These are phyloP conservation scores for Aspergillus sparsus DNA, from an alignment of 495 filamentous ascomycete genomes.

Conservation along the genomic window DNA sequence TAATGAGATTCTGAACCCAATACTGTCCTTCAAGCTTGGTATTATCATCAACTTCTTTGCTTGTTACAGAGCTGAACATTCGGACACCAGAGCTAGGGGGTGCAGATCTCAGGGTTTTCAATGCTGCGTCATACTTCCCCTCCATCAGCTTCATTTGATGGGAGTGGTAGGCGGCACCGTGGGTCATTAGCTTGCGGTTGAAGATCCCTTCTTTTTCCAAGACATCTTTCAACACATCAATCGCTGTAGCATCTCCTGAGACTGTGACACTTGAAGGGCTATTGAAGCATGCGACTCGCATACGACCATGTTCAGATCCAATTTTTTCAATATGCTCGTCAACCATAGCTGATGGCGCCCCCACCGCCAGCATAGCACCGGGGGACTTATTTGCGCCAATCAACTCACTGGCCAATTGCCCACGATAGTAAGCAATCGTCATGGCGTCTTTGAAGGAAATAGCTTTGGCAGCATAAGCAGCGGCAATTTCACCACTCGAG, in stretches of 20 bases:
- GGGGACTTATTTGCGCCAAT: conserved; percentile 9
- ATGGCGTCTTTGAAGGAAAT: conserved; percentile 18
- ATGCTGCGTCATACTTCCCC: conserved; percentile 6
- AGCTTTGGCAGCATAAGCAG: conserved; percentile 12
- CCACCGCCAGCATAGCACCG: conserved; percentile 16
- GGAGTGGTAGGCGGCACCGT: conserved; percentile 16
- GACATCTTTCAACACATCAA: conserved; percentile 10
- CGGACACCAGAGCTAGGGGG: conserved; percentile 6
- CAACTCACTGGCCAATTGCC: conserved; percentile 10
- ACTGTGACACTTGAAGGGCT: conserved; percentile 18
- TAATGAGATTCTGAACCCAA: conserved; percentile 23
- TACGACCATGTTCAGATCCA: conserved; percentile 11
- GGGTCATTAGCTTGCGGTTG: conserved; percentile 18
- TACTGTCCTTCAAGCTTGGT: conserved; percentile 26
- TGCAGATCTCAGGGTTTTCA: conserved; percentile 8
- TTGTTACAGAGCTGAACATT: conserved; percentile 18
- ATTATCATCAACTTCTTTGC: conserved; percentile 7
- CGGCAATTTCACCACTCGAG: conserved; percentile 61
- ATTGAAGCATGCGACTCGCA: conserved; percentile 19
- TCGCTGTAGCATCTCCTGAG: conserved; percentile 10
- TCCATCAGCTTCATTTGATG: conserved; percentile 18
- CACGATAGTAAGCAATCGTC: conserved; percentile 14
- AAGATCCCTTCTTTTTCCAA: conserved; percentile 13
- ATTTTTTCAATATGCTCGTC: conserved; percentile 12
- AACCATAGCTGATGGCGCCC: conserved; percentile 5